Conservation (phyloP, 257 asterid species). For the Vinca minor region DNA sequence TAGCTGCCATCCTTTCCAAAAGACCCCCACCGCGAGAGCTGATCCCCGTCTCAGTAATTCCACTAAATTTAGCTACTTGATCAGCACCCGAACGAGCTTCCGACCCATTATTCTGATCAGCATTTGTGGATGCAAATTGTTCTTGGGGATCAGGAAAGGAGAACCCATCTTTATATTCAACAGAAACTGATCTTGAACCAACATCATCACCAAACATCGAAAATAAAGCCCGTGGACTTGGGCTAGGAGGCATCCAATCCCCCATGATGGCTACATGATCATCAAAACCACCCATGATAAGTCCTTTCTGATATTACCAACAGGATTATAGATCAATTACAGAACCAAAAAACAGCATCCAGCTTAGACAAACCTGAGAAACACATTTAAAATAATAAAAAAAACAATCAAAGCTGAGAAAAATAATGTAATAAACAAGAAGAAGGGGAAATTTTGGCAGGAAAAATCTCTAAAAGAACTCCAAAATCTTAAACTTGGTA, state of each 20-base stretch:
- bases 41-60: conserved; percentile 26
- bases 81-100: conserved; percentile 17
- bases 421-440: neutral
- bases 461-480: neutral
- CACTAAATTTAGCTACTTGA: conserved; percentile 26
- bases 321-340: conserved; percentile 7
- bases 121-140: conserved; percentile 6
- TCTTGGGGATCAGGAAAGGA: conserved; percentile 19
- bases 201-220: conserved; percentile 37
- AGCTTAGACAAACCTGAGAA: conserved; percentile 14
- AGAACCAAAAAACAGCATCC: no score
- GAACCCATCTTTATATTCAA: conserved; percentile 25
- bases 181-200: conserved; percentile 23
- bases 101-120: conserved; percentile 22
- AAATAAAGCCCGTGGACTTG: conserved; percentile 41
- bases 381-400: neutral
- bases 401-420: neutral
- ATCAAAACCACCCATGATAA: conserved; percentile 57
- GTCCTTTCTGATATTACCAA: conserved; percentile 8
- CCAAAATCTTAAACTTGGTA: no score
- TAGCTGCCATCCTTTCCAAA: conserved; percentile 70
- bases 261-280: conserved; percentile 59
- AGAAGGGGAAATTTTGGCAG: neutral
- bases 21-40: conserved; percentile 58
- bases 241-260: conserved; percentile 65